Percentiles rank a stretch among this genome's conserved stretches.
Evolutionary conservation across 208 protist genomes (phyloP).

Genomic region (Angomonas deanei): DNA sequence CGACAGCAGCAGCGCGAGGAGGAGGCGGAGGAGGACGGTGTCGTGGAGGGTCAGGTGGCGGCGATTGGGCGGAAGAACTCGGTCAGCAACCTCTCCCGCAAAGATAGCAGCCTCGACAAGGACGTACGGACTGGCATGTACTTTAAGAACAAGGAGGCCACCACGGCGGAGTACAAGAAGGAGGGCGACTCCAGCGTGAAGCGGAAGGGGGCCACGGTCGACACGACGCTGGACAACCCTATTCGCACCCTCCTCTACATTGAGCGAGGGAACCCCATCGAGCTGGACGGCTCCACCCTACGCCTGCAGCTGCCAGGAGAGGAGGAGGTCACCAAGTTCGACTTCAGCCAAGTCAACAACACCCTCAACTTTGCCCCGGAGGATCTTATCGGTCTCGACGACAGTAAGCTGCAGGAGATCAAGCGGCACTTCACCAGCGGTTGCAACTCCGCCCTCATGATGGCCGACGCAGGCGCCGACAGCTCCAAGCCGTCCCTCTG

Average conservation of each 20-base stretch:
- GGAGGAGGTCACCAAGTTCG: slow-evolving; percentile 57
- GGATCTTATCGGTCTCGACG: slow-evolving; percentile 17
- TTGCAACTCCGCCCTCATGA: slow-evolving; percentile 55
- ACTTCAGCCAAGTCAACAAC: slow-evolving; percentile 49
- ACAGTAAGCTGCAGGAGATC: slow-evolving; percentile 51
- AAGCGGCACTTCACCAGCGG: slow-evolving; percentile 48
- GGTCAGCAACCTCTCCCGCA: slow-evolving; percentile 29
- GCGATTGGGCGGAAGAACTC: slow-evolving; percentile 38
- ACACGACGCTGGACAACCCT: slow-evolving; percentile 43
- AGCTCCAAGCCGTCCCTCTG: slow-evolving; percentile 38
- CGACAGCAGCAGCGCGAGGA: slow-evolving; percentile 14
- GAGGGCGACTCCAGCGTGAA: slow-evolving; percentile 39
- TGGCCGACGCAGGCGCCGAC: slow-evolving; percentile 46
- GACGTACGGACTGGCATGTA: slow-evolving; percentile 64
- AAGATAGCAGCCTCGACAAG: slow-evolving; percentile 24
- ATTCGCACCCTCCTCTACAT: slow-evolving; percentile 42
- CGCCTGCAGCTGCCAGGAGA: slow-evolving; percentile 33
- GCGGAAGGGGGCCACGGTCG: slow-evolving; percentile 21
- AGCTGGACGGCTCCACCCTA: slow-evolving; percentile 53
- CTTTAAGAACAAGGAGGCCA: slow-evolving; percentile 61
- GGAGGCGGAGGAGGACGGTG: slow-evolving; percentile 17
- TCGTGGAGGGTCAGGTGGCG: slow-evolving; percentile 6
- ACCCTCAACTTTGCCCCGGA: slow-evolving; percentile 20
- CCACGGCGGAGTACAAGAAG: slow-evolving; percentile 55
- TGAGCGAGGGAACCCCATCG: background rate